Conservation (phyloP, 495 filamentous ascomycete species). For the Parathielavia hyrcaniae region DNA sequence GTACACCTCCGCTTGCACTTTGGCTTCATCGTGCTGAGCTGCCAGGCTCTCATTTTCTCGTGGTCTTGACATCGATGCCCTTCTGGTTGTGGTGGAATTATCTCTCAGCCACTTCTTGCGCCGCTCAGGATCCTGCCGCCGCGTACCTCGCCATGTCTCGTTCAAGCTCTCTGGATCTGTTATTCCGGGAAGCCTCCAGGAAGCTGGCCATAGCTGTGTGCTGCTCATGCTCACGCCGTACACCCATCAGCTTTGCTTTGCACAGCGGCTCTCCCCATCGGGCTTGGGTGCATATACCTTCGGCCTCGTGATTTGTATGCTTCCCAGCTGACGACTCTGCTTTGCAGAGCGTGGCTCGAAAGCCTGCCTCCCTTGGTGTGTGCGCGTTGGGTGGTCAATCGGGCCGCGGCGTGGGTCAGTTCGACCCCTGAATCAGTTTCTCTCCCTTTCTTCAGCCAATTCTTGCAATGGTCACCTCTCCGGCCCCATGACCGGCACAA, state of each 20-base stretch:
- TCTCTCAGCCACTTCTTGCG: not conserved
- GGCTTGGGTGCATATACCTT: no score
- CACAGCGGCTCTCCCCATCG: no score
- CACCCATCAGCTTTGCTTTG: no score
- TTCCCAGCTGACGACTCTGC: no score
- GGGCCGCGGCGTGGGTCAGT: no score
- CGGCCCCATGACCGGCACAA: constrained; percentile 12
- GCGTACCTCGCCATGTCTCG: not conserved
- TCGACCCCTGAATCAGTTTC: no score
- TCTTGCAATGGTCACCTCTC: not conserved
- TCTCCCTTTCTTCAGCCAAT: no score
- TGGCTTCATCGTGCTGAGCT: not conserved
- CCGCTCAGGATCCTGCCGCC: not conserved
- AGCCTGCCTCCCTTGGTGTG: no score
- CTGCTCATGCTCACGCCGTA: not conserved
- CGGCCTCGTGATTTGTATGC: no score
- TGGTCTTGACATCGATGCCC: no score
- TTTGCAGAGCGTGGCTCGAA: no score
- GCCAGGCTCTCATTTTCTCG: not conserved
- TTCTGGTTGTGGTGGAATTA: not conserved
- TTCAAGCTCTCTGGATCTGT: not conserved
- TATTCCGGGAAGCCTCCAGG: not conserved
- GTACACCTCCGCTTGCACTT: not conserved
- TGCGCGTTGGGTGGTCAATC: no score
- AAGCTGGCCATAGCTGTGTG: not conserved